Percentiles rank a stretch among this genome's conserved stretches.
These are phyloP conservation scores for Coelastrella sp. DNA, from an alignment of 139 green algal genomes.

Conservation along the genomic window DNA sequence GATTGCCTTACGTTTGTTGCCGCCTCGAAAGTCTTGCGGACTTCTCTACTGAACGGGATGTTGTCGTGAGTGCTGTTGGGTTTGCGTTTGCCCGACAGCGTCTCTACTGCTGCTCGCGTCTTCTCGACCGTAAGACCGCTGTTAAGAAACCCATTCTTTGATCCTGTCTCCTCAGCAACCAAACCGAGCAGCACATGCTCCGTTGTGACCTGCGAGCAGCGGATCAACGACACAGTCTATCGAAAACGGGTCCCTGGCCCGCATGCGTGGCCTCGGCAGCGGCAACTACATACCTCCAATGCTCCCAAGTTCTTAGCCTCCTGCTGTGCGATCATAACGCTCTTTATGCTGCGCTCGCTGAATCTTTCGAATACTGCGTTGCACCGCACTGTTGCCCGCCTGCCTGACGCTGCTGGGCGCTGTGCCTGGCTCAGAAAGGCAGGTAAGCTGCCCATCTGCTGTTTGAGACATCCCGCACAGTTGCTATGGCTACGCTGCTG, in stretches of 20 bases:
- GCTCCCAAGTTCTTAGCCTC: constrained; percentile 73
- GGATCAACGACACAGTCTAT: not conserved
- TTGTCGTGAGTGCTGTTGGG: constrained; percentile 53
- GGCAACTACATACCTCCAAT: constrained; percentile 63
- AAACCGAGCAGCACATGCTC: constrained; percentile 94
- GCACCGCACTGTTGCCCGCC: not conserved
- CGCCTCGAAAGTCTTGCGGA: constrained; percentile 88
- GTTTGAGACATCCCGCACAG: not conserved
- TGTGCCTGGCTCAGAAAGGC: not conserved
- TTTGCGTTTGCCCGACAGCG: constrained; percentile 53
- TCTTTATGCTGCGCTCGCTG: constrained; percentile 89
- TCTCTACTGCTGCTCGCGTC: constrained; percentile 56
- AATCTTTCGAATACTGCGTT: constrained; percentile 82
- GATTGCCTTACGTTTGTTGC: constrained; percentile 73
- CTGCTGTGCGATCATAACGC: constrained; percentile 87
- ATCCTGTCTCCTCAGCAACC: constrained; percentile 77
- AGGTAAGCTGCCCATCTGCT: not conserved
- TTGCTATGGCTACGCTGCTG: not conserved
- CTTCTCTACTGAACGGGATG: constrained; percentile 83
- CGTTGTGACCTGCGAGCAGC: constrained; percentile 76
- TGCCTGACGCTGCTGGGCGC: not conserved
- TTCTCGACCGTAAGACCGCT: constrained; percentile 69
- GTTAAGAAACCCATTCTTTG: constrained; percentile 80
- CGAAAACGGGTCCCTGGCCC: not conserved
- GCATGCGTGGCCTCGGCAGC: not conserved